Evolutionary conservation across 306 rosid genomes (phyloP).

Genomic region (Trichosanthes truncata): DNA sequence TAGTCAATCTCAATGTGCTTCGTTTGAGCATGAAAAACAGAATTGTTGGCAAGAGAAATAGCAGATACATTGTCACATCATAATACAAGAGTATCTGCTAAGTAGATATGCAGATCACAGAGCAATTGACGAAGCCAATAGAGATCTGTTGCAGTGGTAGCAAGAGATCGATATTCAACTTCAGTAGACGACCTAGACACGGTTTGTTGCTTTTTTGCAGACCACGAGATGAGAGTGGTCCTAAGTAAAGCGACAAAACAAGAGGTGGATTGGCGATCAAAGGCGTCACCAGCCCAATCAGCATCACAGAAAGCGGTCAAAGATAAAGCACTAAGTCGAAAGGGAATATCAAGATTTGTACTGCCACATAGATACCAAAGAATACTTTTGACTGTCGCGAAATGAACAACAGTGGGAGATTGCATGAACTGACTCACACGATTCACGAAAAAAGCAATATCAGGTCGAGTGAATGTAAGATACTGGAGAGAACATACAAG

Average conservation of each 20-base stretch:
- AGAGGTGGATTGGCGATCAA: neutral
- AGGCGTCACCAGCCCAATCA: neutral
- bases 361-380: neutral
- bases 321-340: neutral
- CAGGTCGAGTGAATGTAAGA: no score
- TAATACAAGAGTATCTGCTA: neutral
- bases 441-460: no score
- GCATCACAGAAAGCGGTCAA: neutral
- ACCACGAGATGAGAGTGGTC: no score
- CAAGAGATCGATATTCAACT: no score
- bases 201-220: no score
- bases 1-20: neutral
- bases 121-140: no score
- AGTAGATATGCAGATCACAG: no score
- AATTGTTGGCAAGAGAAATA: no score
- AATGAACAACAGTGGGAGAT: neutral
- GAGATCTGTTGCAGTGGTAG: no score
- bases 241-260: neutral
- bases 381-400: neutral
- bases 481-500: no score
- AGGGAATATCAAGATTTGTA: neutral
- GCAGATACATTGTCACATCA: neutral
- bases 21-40: no score
- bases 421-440: neutral
- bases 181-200: no score